These are phyloP conservation scores for Suillus placidus DNA, from an alignment of 768 basidiomycete genomes.

Conservation along the genomic window DNA sequence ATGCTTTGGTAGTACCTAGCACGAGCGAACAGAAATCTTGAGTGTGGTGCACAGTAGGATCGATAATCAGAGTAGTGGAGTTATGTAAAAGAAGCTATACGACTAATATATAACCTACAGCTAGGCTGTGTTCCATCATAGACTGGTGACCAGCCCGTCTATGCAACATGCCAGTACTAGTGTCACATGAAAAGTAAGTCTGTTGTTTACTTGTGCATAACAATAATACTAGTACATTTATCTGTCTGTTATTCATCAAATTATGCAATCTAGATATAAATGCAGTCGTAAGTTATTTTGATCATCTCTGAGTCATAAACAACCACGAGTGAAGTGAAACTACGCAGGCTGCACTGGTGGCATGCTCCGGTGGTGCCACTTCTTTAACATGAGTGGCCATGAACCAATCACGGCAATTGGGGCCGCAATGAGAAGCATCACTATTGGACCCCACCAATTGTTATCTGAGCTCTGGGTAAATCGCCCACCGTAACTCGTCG, in stretches of 20 bases:
- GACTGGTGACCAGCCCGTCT: too few species aligned
- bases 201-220: neutral
- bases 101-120: too few species aligned
- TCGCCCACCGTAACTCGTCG: neutral
- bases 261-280: neutral
- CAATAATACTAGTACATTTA: neutral
- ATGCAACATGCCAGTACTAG: too few species aligned
- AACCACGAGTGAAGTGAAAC: neutral
- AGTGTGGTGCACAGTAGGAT: too few species aligned
- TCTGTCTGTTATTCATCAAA: neutral
- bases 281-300: neutral
- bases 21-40: too few species aligned
- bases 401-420: slow-evolving; percentile 5
- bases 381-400: slow-evolving; percentile 7
- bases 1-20: too few species aligned
- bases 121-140: too few species aligned
- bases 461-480: neutral
- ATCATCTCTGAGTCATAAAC: neutral
- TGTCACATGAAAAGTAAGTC: neutral
- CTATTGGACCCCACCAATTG: neutral
- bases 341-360: neutral
- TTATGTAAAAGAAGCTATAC: too few species aligned
- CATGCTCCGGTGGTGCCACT: neutral
- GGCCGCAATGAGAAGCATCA: slow-evolving; percentile 6
- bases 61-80: too few species aligned